Evolutionary conservation across 805 yeast species (phyloP), one percentile per base, ranked within the genome.

Genomic region (Metschnikowia aberdeeniae): DNA sequence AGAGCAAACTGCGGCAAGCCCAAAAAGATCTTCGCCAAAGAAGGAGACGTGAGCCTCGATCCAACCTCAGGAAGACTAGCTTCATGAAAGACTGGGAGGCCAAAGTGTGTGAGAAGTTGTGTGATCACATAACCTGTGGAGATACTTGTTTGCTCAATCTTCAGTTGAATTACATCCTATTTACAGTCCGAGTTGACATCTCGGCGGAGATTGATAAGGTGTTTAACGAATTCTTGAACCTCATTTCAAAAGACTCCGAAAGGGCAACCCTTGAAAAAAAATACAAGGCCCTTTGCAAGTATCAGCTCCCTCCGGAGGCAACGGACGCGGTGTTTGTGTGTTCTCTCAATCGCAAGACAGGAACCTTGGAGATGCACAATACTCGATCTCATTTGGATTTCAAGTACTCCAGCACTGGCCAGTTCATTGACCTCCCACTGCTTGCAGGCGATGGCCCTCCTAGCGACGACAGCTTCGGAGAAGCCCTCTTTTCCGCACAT

Each of bases 111-210:
- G 59, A 59, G 31, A 51, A 56, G 24, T 53, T 67, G 13, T 46
- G 60, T 19, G 60, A 60, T 8, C 54, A 50, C 31, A 42, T 64
- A 6, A 55, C 64, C 1, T 59, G 62, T 34, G 53, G 54, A 11
- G 59, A 53, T 14, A 47, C 59, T n/a, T 60, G 69, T 33, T 57
- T 71, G 35, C 50, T 63, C 24, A 68, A 68, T 41, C 46, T 71
- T 14, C 73, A 68, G 36, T 57, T 68, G 46, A 69, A 71, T 47
- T 71, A 60, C 45, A 57, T 66, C 9, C 53, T 70, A 33, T 69
- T 69, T 52, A 66, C 67, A 5, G 42, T 67, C 40, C 58, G 57
- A 14, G 55, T 70, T 17, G 66, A 70, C 47, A 41, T 62, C 7
- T 43, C 57, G 12, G 51, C 58, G 6, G 59, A 56, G 17, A 38